A percentile compares a stretch with the other conserved stretches of the same genome.
phyloP scores from a whole-genome alignment of 2,329 filamentous ascomycete species.

The Aspergillus sp. region DNA sequence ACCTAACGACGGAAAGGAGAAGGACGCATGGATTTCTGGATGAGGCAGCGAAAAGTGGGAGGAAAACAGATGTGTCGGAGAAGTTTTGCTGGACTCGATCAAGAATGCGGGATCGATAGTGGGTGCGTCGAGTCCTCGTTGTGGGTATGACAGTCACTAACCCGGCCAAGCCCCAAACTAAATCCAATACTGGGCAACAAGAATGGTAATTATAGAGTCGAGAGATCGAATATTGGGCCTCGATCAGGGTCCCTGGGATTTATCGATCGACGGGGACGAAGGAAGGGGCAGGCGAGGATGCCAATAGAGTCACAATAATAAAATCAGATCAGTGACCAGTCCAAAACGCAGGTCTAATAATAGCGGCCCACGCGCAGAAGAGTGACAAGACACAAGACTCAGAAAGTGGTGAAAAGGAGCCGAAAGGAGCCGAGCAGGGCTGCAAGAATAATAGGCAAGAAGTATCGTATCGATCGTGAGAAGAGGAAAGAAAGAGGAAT shows the following conservation, averaged over 20 bases:
- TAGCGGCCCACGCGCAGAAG: conserved; percentile 5
- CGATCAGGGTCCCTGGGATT: conserved; percentile 3
- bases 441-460: not conserved
- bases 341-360: conserved; percentile 17
- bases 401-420: conserved; percentile 18
- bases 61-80: conserved; percentile 13
- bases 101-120: conserved; percentile 14
- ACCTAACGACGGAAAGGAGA: not conserved
- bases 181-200: conserved; percentile 19
- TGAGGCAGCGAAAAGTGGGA: conserved; percentile 12
- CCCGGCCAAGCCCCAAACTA: conserved; percentile 27
- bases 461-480: not conserved
- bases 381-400: conserved; percentile 14
- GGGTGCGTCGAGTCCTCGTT: conserved; percentile 22
- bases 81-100: conserved; percentile 25
- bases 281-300: conserved; percentile 10
- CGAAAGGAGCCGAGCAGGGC: conserved; percentile 7
- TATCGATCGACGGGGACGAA: conserved; percentile 16
- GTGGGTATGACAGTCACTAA: conserved; percentile 26
- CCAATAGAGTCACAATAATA: conserved; percentile 17
- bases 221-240: not conserved
- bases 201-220: conserved; percentile 7
- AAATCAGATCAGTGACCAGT: conserved; percentile 17
- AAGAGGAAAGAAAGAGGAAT: not conserved
- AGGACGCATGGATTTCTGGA: conserved; percentile 24